Percentiles rank a stretch among this genome's conserved stretches.
phyloP scores from a whole-genome alignment of 176 grass and related monocot genomes.

The Oryza glumipatula region DNA sequence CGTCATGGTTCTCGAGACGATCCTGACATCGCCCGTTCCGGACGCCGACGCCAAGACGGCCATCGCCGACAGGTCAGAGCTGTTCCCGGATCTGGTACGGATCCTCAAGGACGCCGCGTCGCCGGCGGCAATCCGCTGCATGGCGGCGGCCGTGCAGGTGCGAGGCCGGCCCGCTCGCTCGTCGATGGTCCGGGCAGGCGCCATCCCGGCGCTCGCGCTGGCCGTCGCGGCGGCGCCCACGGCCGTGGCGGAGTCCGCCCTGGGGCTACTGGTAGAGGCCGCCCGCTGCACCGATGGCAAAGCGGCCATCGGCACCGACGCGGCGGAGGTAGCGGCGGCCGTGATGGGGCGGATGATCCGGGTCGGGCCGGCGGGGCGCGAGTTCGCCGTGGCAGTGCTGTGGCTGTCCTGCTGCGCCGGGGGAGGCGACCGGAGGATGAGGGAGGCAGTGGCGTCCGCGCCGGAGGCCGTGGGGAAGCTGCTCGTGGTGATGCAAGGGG shows the following conservation, averaged over 20 bases:
- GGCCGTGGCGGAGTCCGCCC: constrained; percentile 58
- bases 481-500: constrained; percentile 90
- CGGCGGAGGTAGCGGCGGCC: constrained; percentile 55
- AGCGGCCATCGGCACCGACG: constrained; percentile 56
- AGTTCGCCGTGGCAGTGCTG: constrained; percentile 78
- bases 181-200: constrained; percentile 68
- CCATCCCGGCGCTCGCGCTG: constrained; percentile 49
- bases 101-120: constrained; percentile 56
- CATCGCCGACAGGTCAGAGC: constrained; percentile 58
- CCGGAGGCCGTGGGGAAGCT: constrained; percentile 74
- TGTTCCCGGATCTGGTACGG: constrained; percentile 71
- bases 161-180: constrained; percentile 47
- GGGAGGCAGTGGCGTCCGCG: constrained; percentile 58
- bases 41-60: constrained; percentile 52
- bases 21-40: constrained; percentile 62
- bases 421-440: constrained; percentile 55
- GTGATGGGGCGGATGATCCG: constrained; percentile 73
- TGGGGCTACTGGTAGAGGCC: constrained; percentile 59
- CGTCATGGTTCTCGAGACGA: constrained; percentile 56
- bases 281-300: constrained; percentile 70
- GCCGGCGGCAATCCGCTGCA: constrained; percentile 63
- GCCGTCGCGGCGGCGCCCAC: constrained; percentile 61
- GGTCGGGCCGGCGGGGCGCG: constrained; percentile 63
- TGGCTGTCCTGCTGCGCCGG: constrained; percentile 74
- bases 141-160: constrained; percentile 56